A percentile compares a stretch with the other conserved stretches of the same genome.
Conservation (phyloP, 2,329 filamentous ascomycete genomes). For the Calonectria ilicicola region DNA sequence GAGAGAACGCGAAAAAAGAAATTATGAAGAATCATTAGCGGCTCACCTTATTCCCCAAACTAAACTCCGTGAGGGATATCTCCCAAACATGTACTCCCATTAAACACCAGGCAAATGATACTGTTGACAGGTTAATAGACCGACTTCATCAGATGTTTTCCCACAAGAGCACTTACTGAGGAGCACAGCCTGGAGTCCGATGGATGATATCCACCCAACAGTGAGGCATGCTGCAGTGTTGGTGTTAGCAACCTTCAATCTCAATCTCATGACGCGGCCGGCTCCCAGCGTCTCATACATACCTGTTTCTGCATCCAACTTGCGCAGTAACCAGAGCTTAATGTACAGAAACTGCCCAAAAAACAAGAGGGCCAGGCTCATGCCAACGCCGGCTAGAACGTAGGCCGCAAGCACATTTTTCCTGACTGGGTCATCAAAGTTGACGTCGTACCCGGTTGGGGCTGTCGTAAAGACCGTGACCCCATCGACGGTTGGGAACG, state of each 20-base stretch:
- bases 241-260: conserved; percentile 9
- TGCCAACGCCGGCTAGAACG: conserved; percentile 32
- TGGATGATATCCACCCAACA: conserved; percentile 36
- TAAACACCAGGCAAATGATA: conserved; percentile 22
- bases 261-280: neutral
- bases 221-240: conserved; percentile 26
- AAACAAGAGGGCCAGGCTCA: conserved; percentile 35
- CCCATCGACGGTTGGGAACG: conserved; percentile 32
- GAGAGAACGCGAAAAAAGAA: neutral
- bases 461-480: conserved; percentile 35
- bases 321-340: conserved; percentile 38
- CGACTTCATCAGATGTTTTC: neutral
- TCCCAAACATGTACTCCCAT: conserved; percentile 49
- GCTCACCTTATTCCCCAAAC: conserved; percentile 22
- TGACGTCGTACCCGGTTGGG: conserved; percentile 47
- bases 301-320: conserved; percentile 35
- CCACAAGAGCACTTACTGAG: conserved; percentile 27
- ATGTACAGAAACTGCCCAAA: conserved; percentile 40
- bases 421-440: conserved; percentile 48
- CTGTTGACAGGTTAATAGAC: conserved; percentile 5
- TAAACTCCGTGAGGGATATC: conserved; percentile 37
- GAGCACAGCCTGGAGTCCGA: conserved; percentile 29
- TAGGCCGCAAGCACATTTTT: conserved; percentile 37
- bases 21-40: conserved; percentile 24
- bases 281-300: conserved; percentile 19